A percentile compares a stretch with the other conserved stretches of the same genome.
These are phyloP conservation scores for Ophiostoma himal-ulmi DNA, from an alignment of 2,329 filamentous ascomycete species.

Conservation along the genomic window DNA sequence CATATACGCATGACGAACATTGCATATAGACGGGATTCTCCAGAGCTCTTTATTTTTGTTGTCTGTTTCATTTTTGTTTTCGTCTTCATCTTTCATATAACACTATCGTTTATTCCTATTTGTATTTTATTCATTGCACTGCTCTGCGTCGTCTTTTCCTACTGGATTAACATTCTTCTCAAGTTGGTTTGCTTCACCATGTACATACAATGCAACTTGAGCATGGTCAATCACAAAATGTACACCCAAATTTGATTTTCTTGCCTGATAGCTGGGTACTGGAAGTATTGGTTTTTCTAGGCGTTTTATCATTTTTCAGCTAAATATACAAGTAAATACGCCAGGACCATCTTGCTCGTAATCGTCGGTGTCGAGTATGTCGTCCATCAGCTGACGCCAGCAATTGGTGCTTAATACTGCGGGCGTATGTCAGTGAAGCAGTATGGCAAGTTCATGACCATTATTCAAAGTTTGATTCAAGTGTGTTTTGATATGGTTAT, in stretches of 20 bases:
- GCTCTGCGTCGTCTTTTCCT: not conserved
- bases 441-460: no score
- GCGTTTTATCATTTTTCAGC: not conserved
- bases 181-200: not conserved
- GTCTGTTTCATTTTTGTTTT: not conserved
- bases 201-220: not conserved
- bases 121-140: constrained; percentile 2
- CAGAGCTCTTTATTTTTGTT: not conserved
- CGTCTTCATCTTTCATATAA: not conserved
- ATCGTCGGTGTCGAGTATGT: no score
- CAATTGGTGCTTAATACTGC: no score
- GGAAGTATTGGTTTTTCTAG: not conserved
- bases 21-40: constrained; percentile 24
- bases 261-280: not conserved
- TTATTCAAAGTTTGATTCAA: no score
- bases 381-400: no score
- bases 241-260: not conserved
- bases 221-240: not conserved
- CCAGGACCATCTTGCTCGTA: no score
- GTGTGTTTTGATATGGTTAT: no score
- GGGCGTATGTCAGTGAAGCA: no score
- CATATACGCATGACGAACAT: constrained; percentile 20
- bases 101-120: not conserved
- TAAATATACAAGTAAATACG: no score
- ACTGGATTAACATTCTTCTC: not conserved